Evolutionary conservation across 2,329 filamentous ascomycete species (phyloP).

Genomic region (Knufia petricola): DNA sequence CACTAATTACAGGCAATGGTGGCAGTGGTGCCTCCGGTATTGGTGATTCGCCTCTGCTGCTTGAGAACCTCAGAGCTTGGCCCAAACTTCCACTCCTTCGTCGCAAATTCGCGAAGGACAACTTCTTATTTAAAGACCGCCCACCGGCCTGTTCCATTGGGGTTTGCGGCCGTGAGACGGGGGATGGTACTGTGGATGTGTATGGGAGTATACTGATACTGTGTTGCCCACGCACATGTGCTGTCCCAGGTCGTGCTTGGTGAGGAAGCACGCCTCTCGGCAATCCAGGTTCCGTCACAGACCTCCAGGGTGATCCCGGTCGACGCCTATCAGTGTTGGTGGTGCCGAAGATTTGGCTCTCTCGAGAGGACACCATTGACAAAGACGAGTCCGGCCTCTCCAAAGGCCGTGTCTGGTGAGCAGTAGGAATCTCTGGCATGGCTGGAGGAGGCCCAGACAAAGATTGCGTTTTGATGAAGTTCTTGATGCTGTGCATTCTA

Average conservation of each 20-base stretch:
- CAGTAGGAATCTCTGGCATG: not conserved
- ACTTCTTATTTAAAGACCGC: conserved; percentile 14
- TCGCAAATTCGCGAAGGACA: conserved; percentile 17
- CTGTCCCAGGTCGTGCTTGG: not conserved
- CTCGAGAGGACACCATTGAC: not conserved
- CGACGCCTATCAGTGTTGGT: not conserved
- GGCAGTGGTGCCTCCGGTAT: not conserved
- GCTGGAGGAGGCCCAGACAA: conserved; percentile 2
- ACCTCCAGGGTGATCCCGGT: not conserved
- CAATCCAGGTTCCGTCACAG: not conserved
- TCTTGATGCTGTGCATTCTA: conserved; percentile 22
- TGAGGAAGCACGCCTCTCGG: not conserved
- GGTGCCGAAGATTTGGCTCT: not conserved
- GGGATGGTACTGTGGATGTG: not conserved
- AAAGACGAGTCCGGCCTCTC: not conserved
- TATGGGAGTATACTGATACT: not conserved
- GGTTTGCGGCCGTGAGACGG: not conserved
- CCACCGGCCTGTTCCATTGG: not conserved
- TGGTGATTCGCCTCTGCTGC: not conserved
- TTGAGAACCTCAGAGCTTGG: conserved; percentile 16
- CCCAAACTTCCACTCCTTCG: conserved; percentile 20
- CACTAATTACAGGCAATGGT: not conserved
- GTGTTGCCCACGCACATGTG: not conserved
- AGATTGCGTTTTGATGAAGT: conserved; percentile 13
- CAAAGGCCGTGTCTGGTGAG: conserved; percentile 1